These are phyloP conservation scores for Colletotrichum lini DNA, from an alignment of 2,329 filamentous ascomycete species.

Conservation along the genomic window DNA sequence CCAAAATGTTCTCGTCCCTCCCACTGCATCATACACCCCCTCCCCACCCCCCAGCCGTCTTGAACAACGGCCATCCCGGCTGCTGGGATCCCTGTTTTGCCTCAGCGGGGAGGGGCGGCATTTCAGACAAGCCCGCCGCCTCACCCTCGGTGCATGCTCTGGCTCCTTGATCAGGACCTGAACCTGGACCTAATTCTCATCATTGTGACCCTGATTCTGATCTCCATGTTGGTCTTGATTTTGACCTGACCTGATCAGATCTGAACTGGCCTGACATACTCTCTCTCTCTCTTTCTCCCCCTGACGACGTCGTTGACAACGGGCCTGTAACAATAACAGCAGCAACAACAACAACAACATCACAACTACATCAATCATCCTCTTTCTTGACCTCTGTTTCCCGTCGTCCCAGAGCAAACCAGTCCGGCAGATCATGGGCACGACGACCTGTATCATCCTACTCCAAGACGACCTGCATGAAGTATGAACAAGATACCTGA, in stretches of 20 bases:
- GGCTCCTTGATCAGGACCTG: slow-evolving; percentile 20
- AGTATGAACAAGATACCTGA: slow-evolving; percentile 45
- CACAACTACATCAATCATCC: too few species aligned
- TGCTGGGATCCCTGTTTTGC: slow-evolving; percentile 34
- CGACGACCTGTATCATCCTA: slow-evolving; percentile 30
- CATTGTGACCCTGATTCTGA: slow-evolving; percentile 1
- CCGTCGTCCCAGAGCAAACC: slow-evolving; percentile 2
- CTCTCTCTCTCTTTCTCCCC: too few species aligned
- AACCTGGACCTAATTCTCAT: slow-evolving; percentile 5
- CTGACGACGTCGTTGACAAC: slow-evolving; percentile 24
- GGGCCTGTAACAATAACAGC: background rate
- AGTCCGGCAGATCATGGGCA: slow-evolving; percentile 36
- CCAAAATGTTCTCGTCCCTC: slow-evolving; percentile 4
- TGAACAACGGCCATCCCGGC: slow-evolving; percentile 34
- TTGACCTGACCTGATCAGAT: background rate
- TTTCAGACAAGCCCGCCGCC: slow-evolving; percentile 40
- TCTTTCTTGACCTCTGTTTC: background rate
- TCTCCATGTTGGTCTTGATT: slow-evolving; percentile 5
- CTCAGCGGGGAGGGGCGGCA: slow-evolving; percentile 40
- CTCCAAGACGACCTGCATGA: slow-evolving; percentile 33
- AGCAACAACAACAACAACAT: slow-evolving; percentile 5
- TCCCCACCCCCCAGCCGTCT: slow-evolving; percentile 23
- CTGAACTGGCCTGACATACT: background rate
- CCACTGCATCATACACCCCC: background rate
- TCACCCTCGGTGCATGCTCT: slow-evolving; percentile 30